phyloP scores from a whole-genome alignment of 1,284 basidiomycete species.

The Melampsora larici-populina region DNA sequence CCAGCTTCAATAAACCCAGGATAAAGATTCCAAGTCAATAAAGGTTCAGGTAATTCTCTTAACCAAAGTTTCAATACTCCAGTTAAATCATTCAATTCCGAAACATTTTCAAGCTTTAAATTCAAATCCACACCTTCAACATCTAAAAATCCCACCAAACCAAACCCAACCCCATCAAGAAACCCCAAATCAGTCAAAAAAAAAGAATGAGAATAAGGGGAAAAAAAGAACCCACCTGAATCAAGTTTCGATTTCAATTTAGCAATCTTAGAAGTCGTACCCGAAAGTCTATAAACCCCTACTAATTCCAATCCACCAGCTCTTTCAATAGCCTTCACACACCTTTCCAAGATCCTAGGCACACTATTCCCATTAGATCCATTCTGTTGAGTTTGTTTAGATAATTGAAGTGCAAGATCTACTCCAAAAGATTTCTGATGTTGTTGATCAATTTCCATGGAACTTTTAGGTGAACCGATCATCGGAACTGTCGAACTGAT shows the following conservation, averaged over 20 bases:
- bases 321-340: slow-evolving; percentile 84
- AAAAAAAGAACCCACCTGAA: slow-evolving; percentile 63
- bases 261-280: slow-evolving; percentile 81
- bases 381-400: not conserved
- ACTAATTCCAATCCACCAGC: slow-evolving; percentile 73
- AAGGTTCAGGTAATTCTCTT: slow-evolving; percentile 88
- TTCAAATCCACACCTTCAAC: slow-evolving; percentile 78
- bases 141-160: slow-evolving; percentile 60
- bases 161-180: slow-evolving; percentile 7
- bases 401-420: slow-evolving; percentile 74
- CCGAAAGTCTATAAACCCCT: slow-evolving; percentile 90
- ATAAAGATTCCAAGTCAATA: slow-evolving; percentile 80
- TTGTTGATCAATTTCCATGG: slow-evolving; percentile 55
- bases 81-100: slow-evolving; percentile 93
- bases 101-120: slow-evolving; percentile 74
- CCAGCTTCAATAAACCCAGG: slow-evolving; percentile 91
- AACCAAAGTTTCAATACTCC: slow-evolving; percentile 94
- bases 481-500: slow-evolving; percentile 11
- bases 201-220: not conserved
- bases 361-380: slow-evolving; percentile 64
- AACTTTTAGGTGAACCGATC: slow-evolving; percentile 19
- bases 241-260: slow-evolving; percentile 80
- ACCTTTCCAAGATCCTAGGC: slow-evolving; percentile 82
- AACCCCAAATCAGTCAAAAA: too few species aligned
- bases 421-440: slow-evolving; percentile 91